Percentiles rank a stretch among this genome's conserved stretches.
Conservation (phyloP, 2,329 filamentous ascomycete genomes). For the Lachnellula arida region DNA sequence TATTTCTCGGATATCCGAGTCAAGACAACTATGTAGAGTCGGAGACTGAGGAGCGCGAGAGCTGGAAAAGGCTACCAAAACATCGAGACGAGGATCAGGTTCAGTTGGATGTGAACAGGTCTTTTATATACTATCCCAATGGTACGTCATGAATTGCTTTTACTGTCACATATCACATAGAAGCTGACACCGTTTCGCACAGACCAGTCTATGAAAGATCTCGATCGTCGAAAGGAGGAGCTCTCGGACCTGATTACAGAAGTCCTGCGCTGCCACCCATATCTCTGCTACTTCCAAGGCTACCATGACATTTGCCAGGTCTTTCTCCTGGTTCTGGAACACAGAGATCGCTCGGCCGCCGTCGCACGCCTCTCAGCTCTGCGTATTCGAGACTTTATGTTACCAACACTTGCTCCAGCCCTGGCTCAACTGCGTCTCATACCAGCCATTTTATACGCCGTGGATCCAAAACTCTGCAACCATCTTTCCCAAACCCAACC, state of each 20-base stretch:
- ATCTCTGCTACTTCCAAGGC: constrained; percentile 94
- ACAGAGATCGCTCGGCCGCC: constrained; percentile 53
- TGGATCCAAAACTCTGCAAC: constrained; percentile 64
- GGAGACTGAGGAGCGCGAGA: constrained; percentile 20
- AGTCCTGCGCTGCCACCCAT: constrained; percentile 74
- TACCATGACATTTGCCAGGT: constrained; percentile 99
- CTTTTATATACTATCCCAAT: constrained; percentile 94
- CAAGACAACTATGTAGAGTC: constrained; percentile 13
- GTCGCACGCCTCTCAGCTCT: constrained; percentile 81
- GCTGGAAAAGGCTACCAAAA: constrained; percentile 51
- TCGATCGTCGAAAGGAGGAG: constrained; percentile 66
- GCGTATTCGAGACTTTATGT: constrained; percentile 95
- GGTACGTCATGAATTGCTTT: constrained; percentile 47
- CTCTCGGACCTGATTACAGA: constrained; percentile 76
- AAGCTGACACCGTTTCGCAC: constrained; percentile 23
- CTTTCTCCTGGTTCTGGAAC: constrained; percentile 76
- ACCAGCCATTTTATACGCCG: constrained; percentile 69
- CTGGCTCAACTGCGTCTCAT: constrained; percentile 82
- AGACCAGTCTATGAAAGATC: constrained; percentile 66
- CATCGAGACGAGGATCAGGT: constrained; percentile 91
- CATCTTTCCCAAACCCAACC: constrained; percentile 79
- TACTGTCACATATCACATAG: constrained; percentile 22
- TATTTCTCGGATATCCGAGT: constrained; percentile 44
- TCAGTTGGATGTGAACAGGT: constrained; percentile 83
- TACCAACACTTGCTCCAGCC: constrained; percentile 77